Evolutionary conservation across 2,329 filamentous ascomycete species (phyloP), one percentile per base, ranked within the genome.

Genomic region (Botrytis cinerea): DNA sequence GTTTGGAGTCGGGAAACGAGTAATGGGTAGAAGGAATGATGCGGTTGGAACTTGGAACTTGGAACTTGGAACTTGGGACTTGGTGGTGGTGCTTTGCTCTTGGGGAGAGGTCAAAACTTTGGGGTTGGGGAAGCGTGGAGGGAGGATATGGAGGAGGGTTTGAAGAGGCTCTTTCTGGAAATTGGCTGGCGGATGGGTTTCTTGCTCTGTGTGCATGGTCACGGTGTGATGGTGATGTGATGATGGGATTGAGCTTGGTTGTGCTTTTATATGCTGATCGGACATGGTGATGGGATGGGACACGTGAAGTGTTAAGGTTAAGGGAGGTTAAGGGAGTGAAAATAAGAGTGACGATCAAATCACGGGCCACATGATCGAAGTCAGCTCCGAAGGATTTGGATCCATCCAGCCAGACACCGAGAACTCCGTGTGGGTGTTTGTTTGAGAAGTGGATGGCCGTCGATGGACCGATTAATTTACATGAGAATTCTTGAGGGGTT

Each of bases 351-450:
- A 28, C 38, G 25, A 63, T 63, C 25, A 40, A 25, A 40, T 63
- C 61, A 63, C 61, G 61, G 61, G 38, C 61, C 38, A 63, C 25
- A 43, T 63, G 25, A 43, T 43, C 16, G 38, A 63, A 61, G 59
- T 61, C 32, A 38, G 9, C 10, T 16, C 25, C n/a, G 32, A 35
- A 28, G 60, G 60, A 43, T 62, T 38, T 25, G 28, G 32, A 61
- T 61, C 20, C 59, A 38, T 61, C 9, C 12, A 48, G 46, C 45
- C 22, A 51, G n/a, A 54, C 38, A 38, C 38, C 7, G 38, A 38
- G 38, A 25, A 8, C 51, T 54, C 51, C 51, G 2, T 45, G 22
- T 20, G 20, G 28, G 45, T 46, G 62, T 14, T 46, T 46, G 38
- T 64, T 46, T 64, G 45, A 48, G 62, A 45, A 45, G 45, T 67